Percentiles rank a stretch among this genome's conserved stretches.
Evolutionary conservation across 257 asterid species (phyloP).

Genomic region (Verbena officinalis): DNA sequence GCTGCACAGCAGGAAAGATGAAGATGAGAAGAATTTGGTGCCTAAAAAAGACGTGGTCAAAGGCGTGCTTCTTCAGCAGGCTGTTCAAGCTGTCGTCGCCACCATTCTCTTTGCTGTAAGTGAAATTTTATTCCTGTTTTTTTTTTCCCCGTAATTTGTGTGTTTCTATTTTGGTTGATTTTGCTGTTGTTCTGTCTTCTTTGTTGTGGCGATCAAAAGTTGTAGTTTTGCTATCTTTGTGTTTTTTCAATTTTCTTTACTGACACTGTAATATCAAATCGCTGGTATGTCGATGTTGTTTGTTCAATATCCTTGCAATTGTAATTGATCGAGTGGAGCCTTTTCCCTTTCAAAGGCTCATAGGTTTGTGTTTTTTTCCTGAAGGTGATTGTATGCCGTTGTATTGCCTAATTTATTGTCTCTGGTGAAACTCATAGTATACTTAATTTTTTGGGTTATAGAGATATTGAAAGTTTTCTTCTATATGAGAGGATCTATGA

Average conservation of each 20-base stretch:
- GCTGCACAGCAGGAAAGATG: constrained; percentile 76
- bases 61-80: constrained; percentile 93
- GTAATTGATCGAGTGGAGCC: constrained; percentile 5
- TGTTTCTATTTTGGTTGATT: neutral
- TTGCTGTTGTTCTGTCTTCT: neutral
- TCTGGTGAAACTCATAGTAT: neutral
- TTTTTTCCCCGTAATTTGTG: neutral
- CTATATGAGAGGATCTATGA: constrained; percentile 1
- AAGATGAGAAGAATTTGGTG: constrained; percentile 91
- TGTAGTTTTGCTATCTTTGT: constrained; percentile 3
- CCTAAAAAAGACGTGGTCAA: constrained; percentile 70
- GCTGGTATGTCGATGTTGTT: neutral
- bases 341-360: neutral
- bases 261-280: neutral
- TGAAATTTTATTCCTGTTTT: neutral
- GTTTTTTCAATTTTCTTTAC: no score
- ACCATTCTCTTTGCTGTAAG: constrained; percentile 80
- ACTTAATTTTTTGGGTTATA: neutral
- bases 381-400: neutral
- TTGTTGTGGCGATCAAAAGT: constrained; percentile 8
- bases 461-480: neutral
- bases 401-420: neutral
- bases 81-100: constrained; percentile 85
- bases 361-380: neutral
- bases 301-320: neutral